These are phyloP conservation scores for Dittrichia graveolens DNA, from an alignment of 129 eudicot species.

Conservation along the genomic window DNA sequence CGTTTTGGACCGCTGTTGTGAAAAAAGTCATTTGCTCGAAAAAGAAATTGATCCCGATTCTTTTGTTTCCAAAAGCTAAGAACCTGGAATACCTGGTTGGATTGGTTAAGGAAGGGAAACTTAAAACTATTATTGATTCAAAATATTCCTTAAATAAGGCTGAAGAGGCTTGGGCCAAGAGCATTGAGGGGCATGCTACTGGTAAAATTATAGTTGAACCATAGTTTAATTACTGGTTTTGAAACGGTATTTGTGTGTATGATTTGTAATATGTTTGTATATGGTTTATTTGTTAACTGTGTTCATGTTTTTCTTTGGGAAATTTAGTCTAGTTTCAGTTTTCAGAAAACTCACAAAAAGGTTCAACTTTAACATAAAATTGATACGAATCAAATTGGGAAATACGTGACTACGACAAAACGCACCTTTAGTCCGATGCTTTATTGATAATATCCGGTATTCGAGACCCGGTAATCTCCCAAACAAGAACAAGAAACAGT, in stretches of 20 bases:
- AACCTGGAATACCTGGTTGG: constrained; percentile 62
- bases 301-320: neutral
- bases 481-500: too few relatives aligned
- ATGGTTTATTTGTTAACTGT: neutral
- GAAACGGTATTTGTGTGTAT: constrained; percentile 5
- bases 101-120: constrained; percentile 71
- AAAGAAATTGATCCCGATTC: constrained; percentile 65
- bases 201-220: constrained; percentile 78
- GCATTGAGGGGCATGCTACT: constrained; percentile 83
- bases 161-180: constrained; percentile 80
- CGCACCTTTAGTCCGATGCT: too few relatives aligned
- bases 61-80: constrained; percentile 52
- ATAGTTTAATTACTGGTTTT: constrained; percentile 24
- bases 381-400: too few relatives aligned
- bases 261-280: constrained; percentile 3
- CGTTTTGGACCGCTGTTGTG: constrained; percentile 59
- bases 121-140: constrained; percentile 64
- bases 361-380: too few relatives aligned
- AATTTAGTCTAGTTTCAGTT: neutral
- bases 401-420: too few relatives aligned
- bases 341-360: too few relatives aligned
- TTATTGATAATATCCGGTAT: too few relatives aligned
- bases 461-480: too few relatives aligned
- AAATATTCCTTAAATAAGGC: constrained; percentile 59
- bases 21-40: constrained; percentile 70